A percentile compares a stretch with the other conserved stretches of the same genome.
phyloP scores from a whole-genome alignment of 2,329 filamentous ascomycete species.

The Cladosporium sp. region DNA sequence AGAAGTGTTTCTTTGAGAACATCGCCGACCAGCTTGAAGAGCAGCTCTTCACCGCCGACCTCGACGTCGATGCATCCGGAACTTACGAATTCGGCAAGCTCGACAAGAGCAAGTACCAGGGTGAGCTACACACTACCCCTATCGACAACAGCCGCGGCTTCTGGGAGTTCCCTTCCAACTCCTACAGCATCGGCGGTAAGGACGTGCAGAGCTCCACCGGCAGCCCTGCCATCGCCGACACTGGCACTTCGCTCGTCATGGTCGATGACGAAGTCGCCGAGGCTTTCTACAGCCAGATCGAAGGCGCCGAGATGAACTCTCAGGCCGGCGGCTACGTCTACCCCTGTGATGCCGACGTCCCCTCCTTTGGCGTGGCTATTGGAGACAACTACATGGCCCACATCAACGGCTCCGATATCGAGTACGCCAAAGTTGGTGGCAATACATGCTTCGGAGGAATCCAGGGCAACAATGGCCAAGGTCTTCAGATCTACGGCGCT shows the following conservation, averaged over 20 bases:
- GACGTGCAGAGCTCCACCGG: conserved; percentile 55
- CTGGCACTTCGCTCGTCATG: conserved; percentile 64
- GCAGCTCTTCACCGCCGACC: conserved; percentile 70
- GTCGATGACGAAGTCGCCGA: conserved; percentile 52
- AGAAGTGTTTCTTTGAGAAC: conserved; percentile 76
- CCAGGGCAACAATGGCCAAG: conserved; percentile 56
- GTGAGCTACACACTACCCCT: conserved; percentile 61
- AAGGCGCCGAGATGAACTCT: conserved; percentile 39
- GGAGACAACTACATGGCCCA: conserved; percentile 47
- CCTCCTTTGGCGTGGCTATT: conserved; percentile 54
- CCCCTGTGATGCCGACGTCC: conserved; percentile 44
- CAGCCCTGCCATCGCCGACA: conserved; percentile 49
- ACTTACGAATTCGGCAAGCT: conserved; percentile 74
- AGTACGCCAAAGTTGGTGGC: conserved; percentile 53
- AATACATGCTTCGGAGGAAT: conserved; percentile 67
- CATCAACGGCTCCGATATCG: conserved; percentile 45
- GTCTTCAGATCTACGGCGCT: conserved; percentile 64
- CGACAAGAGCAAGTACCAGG: conserved; percentile 63
- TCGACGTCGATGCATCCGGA: conserved; percentile 57
- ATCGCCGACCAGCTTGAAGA: conserved; percentile 59
- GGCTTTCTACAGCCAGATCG: conserved; percentile 47
- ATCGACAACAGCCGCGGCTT: conserved; percentile 65
- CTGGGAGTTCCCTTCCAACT: conserved; percentile 65
- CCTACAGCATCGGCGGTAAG: conserved; percentile 58
- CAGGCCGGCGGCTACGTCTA: conserved; percentile 47